These are phyloP conservation scores for Mortierella polycephala DNA, from an alignment of 371 early-diverging fungal species.

Conservation along the genomic window DNA sequence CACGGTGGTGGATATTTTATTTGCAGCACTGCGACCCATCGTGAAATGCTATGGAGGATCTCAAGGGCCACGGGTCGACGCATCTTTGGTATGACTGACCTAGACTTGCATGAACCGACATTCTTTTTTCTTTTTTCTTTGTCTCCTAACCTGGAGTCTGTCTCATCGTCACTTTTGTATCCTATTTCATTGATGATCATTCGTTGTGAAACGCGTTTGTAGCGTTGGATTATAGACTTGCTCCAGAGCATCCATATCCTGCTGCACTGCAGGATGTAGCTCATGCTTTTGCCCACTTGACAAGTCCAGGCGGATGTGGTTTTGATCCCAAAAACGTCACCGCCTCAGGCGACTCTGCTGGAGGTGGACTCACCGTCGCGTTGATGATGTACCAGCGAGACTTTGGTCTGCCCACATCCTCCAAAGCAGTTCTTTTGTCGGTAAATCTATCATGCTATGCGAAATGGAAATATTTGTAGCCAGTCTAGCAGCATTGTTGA, in stretches of 20 bases:
- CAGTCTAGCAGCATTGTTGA: neutral
- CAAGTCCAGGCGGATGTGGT: slow-evolving; percentile 27
- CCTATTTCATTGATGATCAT: neutral
- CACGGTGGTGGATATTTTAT: slow-evolving; percentile 77
- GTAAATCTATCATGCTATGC: slow-evolving; percentile 22
- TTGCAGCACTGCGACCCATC: slow-evolving; percentile 69
- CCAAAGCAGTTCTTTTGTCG: slow-evolving; percentile 42
- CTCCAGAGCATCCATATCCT: slow-evolving; percentile 58
- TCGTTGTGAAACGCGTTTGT: neutral
- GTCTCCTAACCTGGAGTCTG: neutral
- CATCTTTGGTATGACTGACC: slow-evolving; percentile 59
- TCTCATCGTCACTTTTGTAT: neutral
- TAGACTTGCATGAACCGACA: neutral
- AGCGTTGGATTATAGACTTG: slow-evolving; percentile 58
- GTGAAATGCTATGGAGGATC: slow-evolving; percentile 66
- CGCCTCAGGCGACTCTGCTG: slow-evolving; percentile 71
- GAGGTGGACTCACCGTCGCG: slow-evolving; percentile 66
- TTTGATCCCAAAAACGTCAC: slow-evolving; percentile 57
- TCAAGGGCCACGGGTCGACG: slow-evolving; percentile 60
- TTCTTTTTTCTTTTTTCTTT: neutral
- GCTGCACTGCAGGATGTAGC: slow-evolving; percentile 56
- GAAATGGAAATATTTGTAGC: slow-evolving; percentile 3
- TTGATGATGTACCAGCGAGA: slow-evolving; percentile 56
- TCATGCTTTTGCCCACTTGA: slow-evolving; percentile 53
- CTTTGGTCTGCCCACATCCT: slow-evolving; percentile 41